Evolutionary conservation across 2,329 filamentous ascomycete genomes (phyloP), one percentile per base, ranked within the genome.

Genomic region (Verticillium isaacii): DNA sequence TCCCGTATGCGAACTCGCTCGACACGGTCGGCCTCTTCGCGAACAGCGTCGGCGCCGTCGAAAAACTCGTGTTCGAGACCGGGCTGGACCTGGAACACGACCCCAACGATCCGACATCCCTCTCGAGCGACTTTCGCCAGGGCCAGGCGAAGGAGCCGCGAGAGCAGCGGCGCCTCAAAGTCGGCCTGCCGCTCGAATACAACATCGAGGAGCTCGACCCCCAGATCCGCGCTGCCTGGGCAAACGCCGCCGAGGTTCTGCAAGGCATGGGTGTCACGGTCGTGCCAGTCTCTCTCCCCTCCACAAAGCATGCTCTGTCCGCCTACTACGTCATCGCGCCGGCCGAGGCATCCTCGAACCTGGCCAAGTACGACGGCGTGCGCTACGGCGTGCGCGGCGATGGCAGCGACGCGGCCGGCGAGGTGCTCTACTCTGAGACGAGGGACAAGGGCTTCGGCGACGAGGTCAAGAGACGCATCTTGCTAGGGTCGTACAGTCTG

Each of bases 291-390:
- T 92, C 89, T 2, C 82, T 99, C 5, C 93, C 94, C 0, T 86
- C 89, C 0, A 99, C 94, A 1, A 89, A 87, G 65, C 88, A 91
- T 67, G 94, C 95, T 0, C 85, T 99, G 0, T 91, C 93, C 23
- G 91, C 95, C 37, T 99, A 99, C 79, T 99, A 99, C 74, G 85
- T 99, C 61, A 87, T 99, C 61, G 96, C 95, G 0, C 92, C 95
- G 0, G 94, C 95, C 17, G 95, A 99, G 76, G 95, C 95, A 3
- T 92, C 92, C 1, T 98, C 94, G 17, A 99, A 99, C 70, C 85
- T 99, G 2, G 92, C 95, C 62, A 97, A 96, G 73, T 99, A 97
- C 74, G 96, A 99, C 69, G 95, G 95, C 23, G 87, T 98, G n/a
- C 89, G 95, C 12, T 99, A 96, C 75, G 95, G 95, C 1, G 81